Conservation (phyloP, 139 green algal species). For the Chlamydomonas sp. region DNA sequence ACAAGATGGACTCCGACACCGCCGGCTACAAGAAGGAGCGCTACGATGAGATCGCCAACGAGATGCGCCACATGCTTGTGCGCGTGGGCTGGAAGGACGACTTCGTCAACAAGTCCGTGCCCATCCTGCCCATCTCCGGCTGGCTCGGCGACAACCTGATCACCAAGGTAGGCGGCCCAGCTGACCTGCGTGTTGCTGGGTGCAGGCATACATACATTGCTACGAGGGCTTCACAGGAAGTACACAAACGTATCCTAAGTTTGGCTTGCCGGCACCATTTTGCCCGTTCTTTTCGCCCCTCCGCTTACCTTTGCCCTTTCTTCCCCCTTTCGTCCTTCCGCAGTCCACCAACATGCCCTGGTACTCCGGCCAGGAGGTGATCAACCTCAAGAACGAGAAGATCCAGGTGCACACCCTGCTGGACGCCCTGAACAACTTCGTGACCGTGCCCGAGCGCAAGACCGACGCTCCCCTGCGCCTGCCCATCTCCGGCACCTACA, state of each 20-base stretch:
- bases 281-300: background rate
- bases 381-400: slow-evolving; percentile 61
- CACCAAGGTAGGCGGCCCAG: slow-evolving; percentile 62
- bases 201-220: background rate
- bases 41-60: slow-evolving; percentile 97
- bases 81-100: slow-evolving; percentile 86
- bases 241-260: too few relatives aligned
- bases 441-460: slow-evolving; percentile 86
- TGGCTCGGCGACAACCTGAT: slow-evolving; percentile 99
- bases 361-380: slow-evolving; percentile 90
- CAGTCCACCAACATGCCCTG: slow-evolving; percentile 92
- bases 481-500: slow-evolving; percentile 96
- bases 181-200: background rate
- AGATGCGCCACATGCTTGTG: slow-evolving; percentile 94
- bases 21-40: slow-evolving; percentile 94
- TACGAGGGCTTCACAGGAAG: background rate
- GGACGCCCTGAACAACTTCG: slow-evolving; percentile 91
- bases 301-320: background rate
- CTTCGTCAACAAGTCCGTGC: slow-evolving; percentile 89
- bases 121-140: slow-evolving; percentile 98
- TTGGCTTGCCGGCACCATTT: too few relatives aligned
- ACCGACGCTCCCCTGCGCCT: slow-evolving; percentile 87
- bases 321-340: background rate
- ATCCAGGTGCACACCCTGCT: slow-evolving; percentile 83
- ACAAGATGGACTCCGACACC: slow-evolving; percentile 98